These are phyloP conservation scores for Salix koriyanagi DNA, from an alignment of 345 rosid genomes.

Conservation along the genomic window DNA sequence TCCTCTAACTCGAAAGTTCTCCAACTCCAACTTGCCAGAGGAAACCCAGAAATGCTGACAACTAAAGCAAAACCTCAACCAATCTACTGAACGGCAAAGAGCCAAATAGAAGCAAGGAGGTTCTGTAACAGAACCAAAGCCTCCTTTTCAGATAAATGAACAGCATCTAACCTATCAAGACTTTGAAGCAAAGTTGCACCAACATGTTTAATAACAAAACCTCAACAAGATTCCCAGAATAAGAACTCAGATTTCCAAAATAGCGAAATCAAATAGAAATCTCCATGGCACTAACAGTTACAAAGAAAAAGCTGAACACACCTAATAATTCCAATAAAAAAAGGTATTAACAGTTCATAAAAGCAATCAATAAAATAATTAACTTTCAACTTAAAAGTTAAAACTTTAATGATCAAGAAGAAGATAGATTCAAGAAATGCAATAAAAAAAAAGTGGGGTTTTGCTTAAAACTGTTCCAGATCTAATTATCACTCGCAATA, in stretches of 20 bases:
- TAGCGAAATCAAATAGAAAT: not conserved
- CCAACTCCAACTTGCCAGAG: not conserved
- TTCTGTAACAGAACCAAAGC: conserved; percentile 4
- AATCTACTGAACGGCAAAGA: not conserved
- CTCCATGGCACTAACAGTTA: not conserved
- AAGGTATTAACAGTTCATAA: conserved; percentile 17
- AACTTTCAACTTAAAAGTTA: conserved; percentile 13
- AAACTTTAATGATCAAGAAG: conserved; percentile 1
- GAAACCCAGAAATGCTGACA: not conserved
- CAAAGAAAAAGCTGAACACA: not conserved
- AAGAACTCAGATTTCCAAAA: not conserved
- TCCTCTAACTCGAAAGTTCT: not conserved
- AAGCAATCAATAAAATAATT: conserved; percentile 19
- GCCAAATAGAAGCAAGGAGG: conserved; percentile 3
- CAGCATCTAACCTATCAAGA: conserved; percentile 14
- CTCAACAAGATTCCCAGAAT: not conserved
- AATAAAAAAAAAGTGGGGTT: conserved; percentile 24
- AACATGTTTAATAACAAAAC: not conserved
- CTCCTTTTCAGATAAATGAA: conserved; percentile 12
- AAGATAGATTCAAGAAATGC: conserved; percentile 13
- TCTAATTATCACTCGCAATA: conserved; percentile 24
- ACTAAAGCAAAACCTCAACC: not conserved
- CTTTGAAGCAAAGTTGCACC: conserved; percentile 12
- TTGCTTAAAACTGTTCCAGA: conserved; percentile 33
- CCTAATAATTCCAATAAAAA: conserved; percentile 1